Evolutionary conservation across 2,329 filamentous ascomycete species (phyloP).

Genomic region (Tolypocladium tropicale): DNA sequence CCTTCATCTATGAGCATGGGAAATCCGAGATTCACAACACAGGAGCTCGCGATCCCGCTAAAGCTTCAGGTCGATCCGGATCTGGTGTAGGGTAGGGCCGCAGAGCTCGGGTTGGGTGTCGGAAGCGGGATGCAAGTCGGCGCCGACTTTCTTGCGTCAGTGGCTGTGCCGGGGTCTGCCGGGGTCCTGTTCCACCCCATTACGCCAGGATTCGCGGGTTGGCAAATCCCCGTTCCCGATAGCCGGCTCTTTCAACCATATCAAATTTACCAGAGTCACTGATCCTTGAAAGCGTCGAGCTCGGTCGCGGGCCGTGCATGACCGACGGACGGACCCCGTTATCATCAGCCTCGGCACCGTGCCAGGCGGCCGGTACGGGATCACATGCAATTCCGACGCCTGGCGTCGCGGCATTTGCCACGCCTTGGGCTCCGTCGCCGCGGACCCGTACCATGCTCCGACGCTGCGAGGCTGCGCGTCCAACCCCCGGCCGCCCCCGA

Average conservation of each 20-base stretch:
- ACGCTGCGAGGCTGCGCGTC: not conserved
- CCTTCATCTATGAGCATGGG: no score
- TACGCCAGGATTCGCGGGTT: not conserved
- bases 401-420: not conserved
- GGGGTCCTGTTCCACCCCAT: not conserved
- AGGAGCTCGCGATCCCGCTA: no score
- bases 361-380: not conserved
- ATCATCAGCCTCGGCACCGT: not conserved
- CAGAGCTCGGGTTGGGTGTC: not conserved
- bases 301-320: no score
- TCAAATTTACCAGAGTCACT: no score
- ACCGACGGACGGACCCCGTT: not conserved
- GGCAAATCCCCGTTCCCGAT: not conserved
- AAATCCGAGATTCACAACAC: not conserved
- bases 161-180: not conserved
- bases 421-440: not conserved
- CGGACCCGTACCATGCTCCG: not conserved
- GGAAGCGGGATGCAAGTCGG: not conserved
- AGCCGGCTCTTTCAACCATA: no score
- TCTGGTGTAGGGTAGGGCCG: not conserved
- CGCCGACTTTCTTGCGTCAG: not conserved
- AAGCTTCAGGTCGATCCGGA: no score
- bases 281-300: no score
- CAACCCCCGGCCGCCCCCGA: not conserved
- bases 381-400: not conserved